Conservation (phyloP, 768 basidiomycete genomes). For the Boletus rex-veris region DNA sequence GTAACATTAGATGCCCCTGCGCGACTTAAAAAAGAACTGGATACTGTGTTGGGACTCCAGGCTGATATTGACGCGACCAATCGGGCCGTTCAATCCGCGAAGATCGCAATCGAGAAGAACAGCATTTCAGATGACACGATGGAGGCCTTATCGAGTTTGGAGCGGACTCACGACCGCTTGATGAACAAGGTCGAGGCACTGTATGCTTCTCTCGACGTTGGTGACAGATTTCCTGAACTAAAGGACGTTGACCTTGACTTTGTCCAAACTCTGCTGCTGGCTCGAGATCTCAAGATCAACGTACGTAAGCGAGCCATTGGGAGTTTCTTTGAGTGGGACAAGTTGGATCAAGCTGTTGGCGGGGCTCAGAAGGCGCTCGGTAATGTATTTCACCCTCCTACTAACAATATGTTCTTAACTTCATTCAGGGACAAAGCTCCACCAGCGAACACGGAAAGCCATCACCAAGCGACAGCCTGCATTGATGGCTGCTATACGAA, state of each 20-base stretch:
- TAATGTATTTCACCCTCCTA: not conserved
- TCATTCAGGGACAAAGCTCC: constrained; percentile 7
- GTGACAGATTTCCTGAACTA: not conserved
- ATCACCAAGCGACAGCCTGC: not conserved
- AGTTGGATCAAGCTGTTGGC: not conserved
- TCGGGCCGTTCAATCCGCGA: too few relatives aligned
- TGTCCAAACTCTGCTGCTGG: not conserved
- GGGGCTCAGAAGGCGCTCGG: constrained; percentile 19
- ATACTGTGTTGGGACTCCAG: too few relatives aligned
- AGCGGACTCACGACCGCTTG: not conserved
- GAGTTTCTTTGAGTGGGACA: constrained; percentile 3
- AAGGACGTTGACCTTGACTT: not conserved
- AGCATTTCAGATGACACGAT: not conserved
- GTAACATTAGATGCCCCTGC: not conserved
- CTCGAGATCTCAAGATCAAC: constrained; percentile 1
- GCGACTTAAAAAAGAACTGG: not conserved
- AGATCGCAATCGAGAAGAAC: not conserved
- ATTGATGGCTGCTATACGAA: constrained; percentile 5
- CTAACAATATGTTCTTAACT: not conserved
- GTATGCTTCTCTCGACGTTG: not conserved
- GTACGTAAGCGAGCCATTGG: not conserved
- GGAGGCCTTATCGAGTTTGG: not conserved
- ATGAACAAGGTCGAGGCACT: not conserved
- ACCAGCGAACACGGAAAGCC: not conserved
- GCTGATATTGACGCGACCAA: too few relatives aligned